Evolutionary conservation across 176 grass and related monocot genomes (phyloP), one percentile per base, ranked within the genome.

Genomic region (Phoenix roebelenii): DNA sequence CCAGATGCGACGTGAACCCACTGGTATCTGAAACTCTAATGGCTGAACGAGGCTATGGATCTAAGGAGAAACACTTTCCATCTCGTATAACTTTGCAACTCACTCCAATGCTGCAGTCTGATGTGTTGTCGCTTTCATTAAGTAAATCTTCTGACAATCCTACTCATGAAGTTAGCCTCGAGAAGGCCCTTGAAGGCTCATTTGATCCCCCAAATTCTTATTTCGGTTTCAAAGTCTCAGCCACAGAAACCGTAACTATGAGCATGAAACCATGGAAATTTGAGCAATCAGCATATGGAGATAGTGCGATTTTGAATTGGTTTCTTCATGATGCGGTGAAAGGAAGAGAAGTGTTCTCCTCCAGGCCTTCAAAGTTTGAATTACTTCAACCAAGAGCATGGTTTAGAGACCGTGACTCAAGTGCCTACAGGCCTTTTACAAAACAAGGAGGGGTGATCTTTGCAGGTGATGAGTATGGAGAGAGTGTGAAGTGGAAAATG

Each of bases 251-350:
- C 29, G 22, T 92, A 35, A 80, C 88, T 16, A 49, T 92, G 63
- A 76, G 78, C 75, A 82, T 98, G 84, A 88, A 83, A 29, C 93
- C 87, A 22, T 98, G 87, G 93, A 98, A 92, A 59, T 98, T 98
- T 59, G 93, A 98, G 76, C 84, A 91, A 50, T 80, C 72, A 16
- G 87, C 77, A 26, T 75, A 88, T 50, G 87, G 84, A 19, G 75
- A 69, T 30, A 85, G 84, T 22, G 78, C 67, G 3, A 74, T 55
- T 32, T 69, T 92, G 57, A 71, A 88, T 52, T 98, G 93, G 87
- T 88, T 75, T 57, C 78, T 98, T 5, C 87, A 98, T 48, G 93
- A 97, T 25, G 87, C 81, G 22, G 19, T 61, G 16, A 98, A 85
- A 24, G 93, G 93, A 18, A 79, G 81, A 30, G 84, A 98, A 63